phyloP scores from a whole-genome alignment of 2,329 filamentous ascomycete genomes.

The Xylariaceae sp. region DNA sequence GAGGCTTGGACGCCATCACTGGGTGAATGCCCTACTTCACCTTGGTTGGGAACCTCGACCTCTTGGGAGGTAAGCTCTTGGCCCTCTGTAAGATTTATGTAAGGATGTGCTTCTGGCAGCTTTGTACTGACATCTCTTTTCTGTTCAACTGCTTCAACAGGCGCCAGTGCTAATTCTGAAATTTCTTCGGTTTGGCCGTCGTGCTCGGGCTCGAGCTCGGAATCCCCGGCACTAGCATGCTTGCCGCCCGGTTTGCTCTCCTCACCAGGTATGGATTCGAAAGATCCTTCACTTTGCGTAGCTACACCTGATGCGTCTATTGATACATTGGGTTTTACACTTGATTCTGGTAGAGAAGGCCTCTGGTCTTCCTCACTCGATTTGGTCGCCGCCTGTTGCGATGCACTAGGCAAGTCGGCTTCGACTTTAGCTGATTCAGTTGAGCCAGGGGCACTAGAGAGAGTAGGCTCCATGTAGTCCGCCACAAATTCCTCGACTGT shows the following conservation, averaged over 20 bases:
- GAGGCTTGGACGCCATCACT: background rate
- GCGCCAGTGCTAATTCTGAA: slow-evolving; percentile 14
- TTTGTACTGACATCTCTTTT: background rate
- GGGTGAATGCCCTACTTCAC: background rate
- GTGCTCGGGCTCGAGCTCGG: slow-evolving; percentile 13
- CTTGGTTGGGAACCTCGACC: background rate
- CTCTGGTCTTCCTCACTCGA: slow-evolving; percentile 6
- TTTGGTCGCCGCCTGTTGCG: background rate
- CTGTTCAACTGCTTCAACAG: background rate
- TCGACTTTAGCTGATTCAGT: slow-evolving; percentile 1
- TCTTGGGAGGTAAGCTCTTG: background rate
- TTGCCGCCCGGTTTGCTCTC: slow-evolving; percentile 13
- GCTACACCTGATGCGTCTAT: background rate
- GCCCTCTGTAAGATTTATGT: background rate
- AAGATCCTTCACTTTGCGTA: slow-evolving; percentile 17
- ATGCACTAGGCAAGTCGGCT: background rate
- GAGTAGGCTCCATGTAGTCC: slow-evolving; percentile 1
- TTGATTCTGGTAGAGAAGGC: background rate
- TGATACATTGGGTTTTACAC: slow-evolving; percentile 1
- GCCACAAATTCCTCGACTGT: slow-evolving; percentile 6
- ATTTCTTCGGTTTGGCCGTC: slow-evolving; percentile 18
- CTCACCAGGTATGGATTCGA: slow-evolving; percentile 4
- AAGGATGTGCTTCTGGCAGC: background rate
- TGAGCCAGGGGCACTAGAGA: background rate
- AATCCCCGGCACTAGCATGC: slow-evolving; percentile 13